Percentiles rank a stretch among this genome's conserved stretches.
These are phyloP conservation scores for Paspalum notatum DNA, from an alignment of 176 grass and related monocot genomes.

Conservation along the genomic window DNA sequence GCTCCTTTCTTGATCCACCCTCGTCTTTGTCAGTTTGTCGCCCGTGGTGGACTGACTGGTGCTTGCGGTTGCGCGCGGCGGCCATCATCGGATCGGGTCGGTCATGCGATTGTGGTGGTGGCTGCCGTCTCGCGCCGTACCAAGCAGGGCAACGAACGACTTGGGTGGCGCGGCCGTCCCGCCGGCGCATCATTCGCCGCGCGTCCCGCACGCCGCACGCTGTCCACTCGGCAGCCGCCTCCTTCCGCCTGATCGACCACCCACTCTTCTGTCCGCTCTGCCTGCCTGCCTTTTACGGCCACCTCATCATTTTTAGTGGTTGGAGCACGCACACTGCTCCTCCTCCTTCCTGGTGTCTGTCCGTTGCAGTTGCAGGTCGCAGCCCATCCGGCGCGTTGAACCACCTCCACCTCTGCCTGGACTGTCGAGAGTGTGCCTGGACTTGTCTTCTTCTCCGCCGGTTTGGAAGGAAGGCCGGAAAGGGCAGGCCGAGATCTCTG, in stretches of 20 bases:
- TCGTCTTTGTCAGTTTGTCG: not conserved
- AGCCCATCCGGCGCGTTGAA: slow-evolving; percentile 17
- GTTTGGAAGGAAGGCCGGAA: not conserved
- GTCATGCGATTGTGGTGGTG: too few species aligned
- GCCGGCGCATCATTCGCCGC: not conserved
- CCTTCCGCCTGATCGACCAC: not conserved
- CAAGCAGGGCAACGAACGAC: not conserved
- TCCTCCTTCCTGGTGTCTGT: not conserved
- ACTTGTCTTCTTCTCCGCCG: not conserved
- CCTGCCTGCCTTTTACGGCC: not conserved
- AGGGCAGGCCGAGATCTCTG: not conserved
- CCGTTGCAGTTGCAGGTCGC: too few species aligned
- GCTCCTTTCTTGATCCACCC: not conserved
- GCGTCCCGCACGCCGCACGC: not conserved
- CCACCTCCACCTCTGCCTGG: not conserved
- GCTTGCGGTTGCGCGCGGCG: too few species aligned
- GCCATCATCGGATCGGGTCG: too few species aligned
- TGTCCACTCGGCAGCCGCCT: not conserved
- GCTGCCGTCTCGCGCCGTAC: not conserved
- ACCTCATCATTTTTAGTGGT: not conserved
- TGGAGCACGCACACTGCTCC: slow-evolving; percentile 29
- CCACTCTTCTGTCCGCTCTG: not conserved
- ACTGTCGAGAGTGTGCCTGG: too few species aligned
- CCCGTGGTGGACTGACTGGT: not conserved
- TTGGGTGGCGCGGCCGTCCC: not conserved